phyloP scores from a whole-genome alignment of 2,329 filamentous ascomycete genomes.

The Elsinoe perseae region DNA sequence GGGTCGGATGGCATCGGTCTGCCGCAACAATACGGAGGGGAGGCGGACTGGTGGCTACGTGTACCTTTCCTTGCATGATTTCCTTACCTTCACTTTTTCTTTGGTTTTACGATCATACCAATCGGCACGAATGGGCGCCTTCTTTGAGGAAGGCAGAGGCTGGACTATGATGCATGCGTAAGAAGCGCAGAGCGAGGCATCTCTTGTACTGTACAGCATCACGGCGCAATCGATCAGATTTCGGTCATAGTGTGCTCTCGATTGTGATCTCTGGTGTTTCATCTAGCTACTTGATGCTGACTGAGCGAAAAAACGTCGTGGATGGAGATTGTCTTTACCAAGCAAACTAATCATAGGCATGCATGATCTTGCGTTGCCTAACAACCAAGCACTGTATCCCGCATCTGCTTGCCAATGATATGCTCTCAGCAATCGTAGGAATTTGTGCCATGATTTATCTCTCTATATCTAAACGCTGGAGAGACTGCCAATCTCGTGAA shows the following conservation, averaged over 20 bases:
- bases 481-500: too few species aligned
- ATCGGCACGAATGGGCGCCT: slow-evolving; percentile 3
- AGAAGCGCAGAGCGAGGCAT: not conserved
- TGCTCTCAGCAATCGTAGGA: not conserved
- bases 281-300: too few species aligned
- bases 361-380: not conserved
- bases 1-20: not conserved
- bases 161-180: not conserved
- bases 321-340: not conserved
- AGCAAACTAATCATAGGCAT: not conserved
- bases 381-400: not conserved
- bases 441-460: not conserved
- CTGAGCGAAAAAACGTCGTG: not conserved
- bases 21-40: not conserved
- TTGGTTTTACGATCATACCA: slow-evolving; percentile 13
- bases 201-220: slow-evolving; percentile 9
- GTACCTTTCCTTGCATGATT: slow-evolving; percentile 2
- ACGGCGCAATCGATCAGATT: not conserved
- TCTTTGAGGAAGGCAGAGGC: not conserved
- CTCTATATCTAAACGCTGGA: not conserved
- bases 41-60: not conserved
- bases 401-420: not conserved
- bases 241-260: not conserved
- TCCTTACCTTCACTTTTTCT: not conserved
- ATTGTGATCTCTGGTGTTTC: too few species aligned